Evolutionary conservation across 108 stramenopile species (phyloP).

Genomic region (Heterococcus sp.): DNA sequence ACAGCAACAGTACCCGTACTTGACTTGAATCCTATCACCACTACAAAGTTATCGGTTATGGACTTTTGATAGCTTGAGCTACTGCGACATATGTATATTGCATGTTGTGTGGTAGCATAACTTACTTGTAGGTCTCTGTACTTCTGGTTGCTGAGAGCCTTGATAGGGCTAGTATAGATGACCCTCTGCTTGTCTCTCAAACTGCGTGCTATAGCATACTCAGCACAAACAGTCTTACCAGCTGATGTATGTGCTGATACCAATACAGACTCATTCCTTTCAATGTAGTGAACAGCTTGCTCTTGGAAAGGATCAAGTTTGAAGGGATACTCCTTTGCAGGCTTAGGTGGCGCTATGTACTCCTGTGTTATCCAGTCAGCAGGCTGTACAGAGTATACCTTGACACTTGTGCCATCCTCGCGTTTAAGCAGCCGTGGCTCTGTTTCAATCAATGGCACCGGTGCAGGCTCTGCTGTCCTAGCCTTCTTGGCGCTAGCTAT

Average conservation of each 20-base stretch:
- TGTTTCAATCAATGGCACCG: constrained; percentile 6
- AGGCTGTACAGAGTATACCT: constrained; percentile 39
- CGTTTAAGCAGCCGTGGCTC: constrained; percentile 12
- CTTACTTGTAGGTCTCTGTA: constrained; percentile 86
- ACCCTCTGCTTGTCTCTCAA: constrained; percentile 84
- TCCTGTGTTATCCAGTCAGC: constrained; percentile 38
- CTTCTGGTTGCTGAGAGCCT: constrained; percentile 97
- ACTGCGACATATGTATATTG: neutral
- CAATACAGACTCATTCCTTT: constrained; percentile 82
- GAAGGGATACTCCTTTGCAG: constrained; percentile 90
- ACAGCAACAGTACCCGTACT: too few species aligned
- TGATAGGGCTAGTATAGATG: constrained; percentile 98
- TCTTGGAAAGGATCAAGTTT: constrained; percentile 91
- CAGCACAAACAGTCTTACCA: constrained; percentile 58
- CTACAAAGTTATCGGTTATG: too few species aligned
- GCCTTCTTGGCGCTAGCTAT: neutral
- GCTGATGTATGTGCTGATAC: constrained; percentile 59
- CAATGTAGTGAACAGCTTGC: constrained; percentile 84
- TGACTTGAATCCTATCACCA: too few species aligned
- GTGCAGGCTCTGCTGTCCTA: neutral
- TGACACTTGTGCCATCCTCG: constrained; percentile 35
- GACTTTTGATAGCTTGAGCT: too few species aligned
- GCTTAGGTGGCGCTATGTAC: constrained; percentile 50
- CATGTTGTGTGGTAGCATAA: neutral
- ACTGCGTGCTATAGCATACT: constrained; percentile 83